A percentile compares a stretch with the other conserved stretches of the same genome.
These are phyloP conservation scores for Eucalyptus dawsonii DNA, from an alignment of 345 rosid species.

Conservation along the genomic window DNA sequence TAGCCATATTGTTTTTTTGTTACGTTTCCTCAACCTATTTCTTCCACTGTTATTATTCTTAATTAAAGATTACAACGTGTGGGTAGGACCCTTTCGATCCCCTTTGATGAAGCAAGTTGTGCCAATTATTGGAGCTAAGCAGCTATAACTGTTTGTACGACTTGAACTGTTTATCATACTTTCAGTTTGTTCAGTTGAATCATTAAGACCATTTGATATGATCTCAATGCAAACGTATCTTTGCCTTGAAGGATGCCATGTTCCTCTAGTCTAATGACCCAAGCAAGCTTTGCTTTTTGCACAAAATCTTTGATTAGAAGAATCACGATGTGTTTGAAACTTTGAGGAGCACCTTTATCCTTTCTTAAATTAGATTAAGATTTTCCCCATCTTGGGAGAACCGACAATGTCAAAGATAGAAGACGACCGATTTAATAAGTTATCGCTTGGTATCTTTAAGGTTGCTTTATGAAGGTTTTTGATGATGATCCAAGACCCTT, in stretches of 20 bases:
- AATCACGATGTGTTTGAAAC: conserved; percentile 1
- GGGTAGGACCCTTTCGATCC: background rate
- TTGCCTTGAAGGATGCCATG: background rate
- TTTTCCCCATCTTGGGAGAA: conserved; percentile 2
- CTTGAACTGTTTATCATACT: background rate
- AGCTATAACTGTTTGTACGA: background rate
- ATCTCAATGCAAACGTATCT: background rate
- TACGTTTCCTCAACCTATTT: background rate
- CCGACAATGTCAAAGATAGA: background rate
- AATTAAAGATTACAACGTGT: background rate
- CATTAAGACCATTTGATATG: background rate
- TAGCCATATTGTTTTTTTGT: background rate
- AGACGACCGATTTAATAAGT: conserved; percentile 20
- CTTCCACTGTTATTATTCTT: background rate
- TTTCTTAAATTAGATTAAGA: conserved; percentile 1
- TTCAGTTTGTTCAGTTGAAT: conserved; percentile 8
- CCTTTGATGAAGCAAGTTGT: background rate
- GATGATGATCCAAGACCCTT: conserved; percentile 1
- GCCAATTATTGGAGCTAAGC: background rate
- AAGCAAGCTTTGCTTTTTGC: background rate
- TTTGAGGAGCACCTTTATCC: conserved; percentile 1
- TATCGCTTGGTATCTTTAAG: conserved; percentile 24
- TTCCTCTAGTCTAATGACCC: background rate
- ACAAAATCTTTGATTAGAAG: conserved; percentile 7
- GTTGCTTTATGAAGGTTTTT: conserved; percentile 9